Conservation (phyloP, 2,329 filamentous ascomycete genomes). For the Fusarium sp. region DNA sequence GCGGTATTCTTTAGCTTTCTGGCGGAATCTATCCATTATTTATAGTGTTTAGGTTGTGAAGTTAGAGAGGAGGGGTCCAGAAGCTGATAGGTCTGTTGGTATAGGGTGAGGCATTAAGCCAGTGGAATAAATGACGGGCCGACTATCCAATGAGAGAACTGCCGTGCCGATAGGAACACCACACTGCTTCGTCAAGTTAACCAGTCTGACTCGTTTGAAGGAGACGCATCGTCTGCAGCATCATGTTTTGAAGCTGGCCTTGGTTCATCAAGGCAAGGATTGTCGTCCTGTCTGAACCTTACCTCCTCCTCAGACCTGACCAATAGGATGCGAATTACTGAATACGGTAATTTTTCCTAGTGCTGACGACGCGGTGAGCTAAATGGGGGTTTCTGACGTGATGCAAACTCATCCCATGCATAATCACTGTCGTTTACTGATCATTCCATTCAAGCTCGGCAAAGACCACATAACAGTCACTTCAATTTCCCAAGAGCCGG, state of each 20-base stretch:
- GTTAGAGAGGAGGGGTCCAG: not conserved
- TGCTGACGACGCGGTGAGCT: not conserved
- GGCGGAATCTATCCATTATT: not conserved
- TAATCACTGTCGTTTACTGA: not conserved
- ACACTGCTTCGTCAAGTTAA: not conserved
- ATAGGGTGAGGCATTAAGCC: not conserved
- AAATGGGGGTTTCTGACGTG: not conserved
- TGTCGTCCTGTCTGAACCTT: not conserved
- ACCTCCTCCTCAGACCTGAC: not conserved
- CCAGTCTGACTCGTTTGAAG: not conserved
- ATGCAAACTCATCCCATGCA: not conserved
- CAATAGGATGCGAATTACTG: conserved; percentile 6
- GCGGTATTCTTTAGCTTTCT: not conserved
- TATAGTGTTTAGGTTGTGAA: not conserved
- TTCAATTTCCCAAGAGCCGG: not conserved
- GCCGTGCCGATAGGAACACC: not conserved
- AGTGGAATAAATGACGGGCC: not conserved
- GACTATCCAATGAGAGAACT: not conserved
- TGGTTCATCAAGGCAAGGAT: not conserved
- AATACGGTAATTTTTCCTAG: conserved; percentile 1
- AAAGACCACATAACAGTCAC: not conserved
- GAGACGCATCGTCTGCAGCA: not conserved
- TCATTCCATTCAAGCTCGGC: not conserved
- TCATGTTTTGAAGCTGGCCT: not conserved
- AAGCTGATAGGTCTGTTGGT: not conserved